These are phyloP conservation scores for Penicillium sp. DNA, from an alignment of 2,329 filamentous ascomycete species.

Conservation along the genomic window DNA sequence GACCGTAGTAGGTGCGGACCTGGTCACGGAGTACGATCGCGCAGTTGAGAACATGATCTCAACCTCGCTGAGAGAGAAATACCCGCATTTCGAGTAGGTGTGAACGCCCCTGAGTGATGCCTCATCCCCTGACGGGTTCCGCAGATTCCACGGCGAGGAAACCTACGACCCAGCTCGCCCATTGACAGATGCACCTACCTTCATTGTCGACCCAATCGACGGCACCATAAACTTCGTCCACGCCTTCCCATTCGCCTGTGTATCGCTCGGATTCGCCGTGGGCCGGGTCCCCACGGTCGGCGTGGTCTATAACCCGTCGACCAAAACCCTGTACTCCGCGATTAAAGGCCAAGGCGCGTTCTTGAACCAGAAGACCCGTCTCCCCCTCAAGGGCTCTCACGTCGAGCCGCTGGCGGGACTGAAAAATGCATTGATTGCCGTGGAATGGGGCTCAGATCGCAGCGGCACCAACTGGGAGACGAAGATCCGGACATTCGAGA, in stretches of 20 bases:
- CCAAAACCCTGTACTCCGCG: conserved; percentile 56
- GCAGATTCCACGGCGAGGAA: conserved; percentile 60
- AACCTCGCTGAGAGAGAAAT: conserved; percentile 51
- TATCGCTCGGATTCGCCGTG: conserved; percentile 61
- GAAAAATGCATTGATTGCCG: conserved; percentile 54
- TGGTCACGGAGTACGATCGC: conserved; percentile 66
- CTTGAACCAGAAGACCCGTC: conserved; percentile 37
- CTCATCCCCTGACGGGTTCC: neutral
- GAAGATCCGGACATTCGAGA: conserved; percentile 58
- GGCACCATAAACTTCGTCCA: conserved; percentile 69
- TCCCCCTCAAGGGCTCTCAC: conserved; percentile 50
- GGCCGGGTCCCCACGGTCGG: conserved; percentile 55
- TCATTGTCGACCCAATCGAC: conserved; percentile 66
- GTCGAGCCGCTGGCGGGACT: conserved; percentile 52
- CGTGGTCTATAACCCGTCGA: conserved; percentile 64
- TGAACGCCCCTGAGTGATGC: neutral
- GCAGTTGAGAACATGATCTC: conserved; percentile 63
- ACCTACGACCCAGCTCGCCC: conserved; percentile 58
- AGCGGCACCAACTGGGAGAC: conserved; percentile 58
- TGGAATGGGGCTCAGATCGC: conserved; percentile 65
- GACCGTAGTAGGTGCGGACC: conserved; percentile 53
- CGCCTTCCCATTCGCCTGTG: conserved; percentile 58
- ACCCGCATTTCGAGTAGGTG: conserved; percentile 55
- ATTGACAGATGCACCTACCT: conserved; percentile 58
- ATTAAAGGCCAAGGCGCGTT: conserved; percentile 59